A percentile compares a stretch with the other conserved stretches of the same genome.
Evolutionary conservation across 306 rosid genomes (phyloP).

Genomic region (Cucurbita maxima): DNA sequence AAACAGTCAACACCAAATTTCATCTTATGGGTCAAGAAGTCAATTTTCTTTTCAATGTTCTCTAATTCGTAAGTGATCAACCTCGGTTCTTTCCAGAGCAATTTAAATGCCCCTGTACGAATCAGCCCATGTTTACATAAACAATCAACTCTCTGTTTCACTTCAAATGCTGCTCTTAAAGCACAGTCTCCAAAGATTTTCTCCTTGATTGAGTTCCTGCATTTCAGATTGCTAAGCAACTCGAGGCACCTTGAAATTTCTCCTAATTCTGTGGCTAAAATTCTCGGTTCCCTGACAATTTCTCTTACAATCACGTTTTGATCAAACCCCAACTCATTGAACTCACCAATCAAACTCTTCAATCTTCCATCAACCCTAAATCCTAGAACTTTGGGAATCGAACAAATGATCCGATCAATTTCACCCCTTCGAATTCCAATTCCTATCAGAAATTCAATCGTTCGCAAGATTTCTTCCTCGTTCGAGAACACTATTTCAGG

Average conservation of each 20-base stretch:
- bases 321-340: constrained; percentile 38
- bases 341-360: constrained; percentile 44
- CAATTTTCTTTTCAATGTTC: constrained; percentile 52
- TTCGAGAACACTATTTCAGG: constrained; percentile 29
- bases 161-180: constrained; percentile 58
- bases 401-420: constrained; percentile 27
- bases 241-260: constrained; percentile 47
- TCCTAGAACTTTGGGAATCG: constrained; percentile 44
- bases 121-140: constrained; percentile 54
- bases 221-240: constrained; percentile 45
- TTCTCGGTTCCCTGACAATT: constrained; percentile 42
- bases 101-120: constrained; percentile 55
- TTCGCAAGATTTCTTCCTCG: constrained; percentile 15
- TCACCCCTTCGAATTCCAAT: constrained; percentile 28
- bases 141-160: constrained; percentile 56
- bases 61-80: constrained; percentile 39
- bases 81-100: constrained; percentile 75
- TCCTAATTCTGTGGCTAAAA: constrained; percentile 49
- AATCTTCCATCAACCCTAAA: constrained; percentile 43
- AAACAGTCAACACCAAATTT: constrained; percentile 35
- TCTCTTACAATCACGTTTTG: constrained; percentile 29
- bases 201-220: constrained; percentile 40
- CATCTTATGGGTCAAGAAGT: constrained; percentile 51
- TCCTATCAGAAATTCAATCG: constrained; percentile 27
- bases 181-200: constrained; percentile 32